Evolutionary conservation across 306 rosid genomes (phyloP).

Genomic region (Astragalus glycyphyllos): DNA sequence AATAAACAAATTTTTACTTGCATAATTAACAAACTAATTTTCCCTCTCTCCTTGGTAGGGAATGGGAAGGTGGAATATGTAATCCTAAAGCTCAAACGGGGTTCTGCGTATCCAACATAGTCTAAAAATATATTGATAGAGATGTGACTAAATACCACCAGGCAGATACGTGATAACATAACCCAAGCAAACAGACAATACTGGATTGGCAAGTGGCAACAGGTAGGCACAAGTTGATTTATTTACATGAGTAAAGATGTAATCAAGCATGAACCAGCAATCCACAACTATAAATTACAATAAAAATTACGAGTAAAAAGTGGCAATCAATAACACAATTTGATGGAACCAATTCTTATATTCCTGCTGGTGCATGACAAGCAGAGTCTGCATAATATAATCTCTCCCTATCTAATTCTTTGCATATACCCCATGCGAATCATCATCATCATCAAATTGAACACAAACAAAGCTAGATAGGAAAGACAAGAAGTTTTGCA

Average conservation of each 20-base stretch:
- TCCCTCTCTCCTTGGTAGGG: conserved; percentile 18
- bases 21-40: conserved; percentile 8
- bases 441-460: conserved; percentile 17
- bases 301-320: not conserved
- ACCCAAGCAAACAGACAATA: conserved; percentile 17
- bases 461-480: conserved; percentile 2
- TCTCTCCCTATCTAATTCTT: not conserved
- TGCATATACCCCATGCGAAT: not conserved
- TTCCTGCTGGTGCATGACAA: conserved; percentile 12
- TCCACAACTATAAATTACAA: not conserved
- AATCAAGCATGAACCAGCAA: conserved; percentile 16
- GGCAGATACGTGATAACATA: not conserved
- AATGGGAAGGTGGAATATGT: not conserved
- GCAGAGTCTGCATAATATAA: not conserved
- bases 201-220: not conserved
- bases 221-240: conserved; percentile 14
- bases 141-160: not conserved
- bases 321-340: conserved; percentile 18
- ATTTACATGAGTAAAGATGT: not conserved
- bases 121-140: not conserved
- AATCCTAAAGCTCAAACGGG: conserved; percentile 2
- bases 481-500: not conserved
- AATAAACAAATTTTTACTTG: conserved; percentile 12
- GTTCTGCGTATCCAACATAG: not conserved
- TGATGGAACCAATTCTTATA: not conserved